These are phyloP conservation scores for Canna indica DNA, from an alignment of 176 grass and related monocot genomes.

Conservation along the genomic window DNA sequence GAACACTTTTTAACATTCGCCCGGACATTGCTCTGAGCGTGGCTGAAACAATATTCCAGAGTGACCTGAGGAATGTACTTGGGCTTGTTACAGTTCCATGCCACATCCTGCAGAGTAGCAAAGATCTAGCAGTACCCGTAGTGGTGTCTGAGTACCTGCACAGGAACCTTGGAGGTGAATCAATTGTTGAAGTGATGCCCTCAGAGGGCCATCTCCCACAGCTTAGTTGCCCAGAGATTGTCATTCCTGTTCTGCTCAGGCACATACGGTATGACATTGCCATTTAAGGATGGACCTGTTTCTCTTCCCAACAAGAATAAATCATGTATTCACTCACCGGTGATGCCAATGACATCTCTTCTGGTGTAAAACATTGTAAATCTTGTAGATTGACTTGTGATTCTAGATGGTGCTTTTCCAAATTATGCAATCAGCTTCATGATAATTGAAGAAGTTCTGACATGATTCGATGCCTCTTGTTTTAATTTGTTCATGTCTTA, in stretches of 20 bases:
- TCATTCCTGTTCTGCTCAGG: slow-evolving; percentile 69
- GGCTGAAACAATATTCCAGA: slow-evolving; percentile 79
- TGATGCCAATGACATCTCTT: background rate
- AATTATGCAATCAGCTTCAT: too few relatives aligned
- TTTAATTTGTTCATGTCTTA: too few relatives aligned
- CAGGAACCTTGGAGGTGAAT: slow-evolving; percentile 50
- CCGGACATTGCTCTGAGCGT: slow-evolving; percentile 81
- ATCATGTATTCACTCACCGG: background rate
- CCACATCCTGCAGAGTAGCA: slow-evolving; percentile 93
- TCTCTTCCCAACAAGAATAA: background rate
- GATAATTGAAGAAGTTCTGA: too few relatives aligned
- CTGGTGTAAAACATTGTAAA: background rate
- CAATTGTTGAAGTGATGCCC: slow-evolving; percentile 92
- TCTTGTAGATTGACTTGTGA: background rate
- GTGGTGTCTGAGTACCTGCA: slow-evolving; percentile 94
- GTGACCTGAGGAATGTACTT: slow-evolving; percentile 66
- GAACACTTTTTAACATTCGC: slow-evolving; percentile 94
- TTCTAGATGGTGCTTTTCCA: too few relatives aligned
- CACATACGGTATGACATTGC: slow-evolving; percentile 76
- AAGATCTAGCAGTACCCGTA: slow-evolving; percentile 87
- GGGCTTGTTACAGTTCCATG: slow-evolving; percentile 47
- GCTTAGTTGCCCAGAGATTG: slow-evolving; percentile 88
- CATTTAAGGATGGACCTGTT: slow-evolving; percentile 22
- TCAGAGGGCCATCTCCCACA: slow-evolving; percentile 95
- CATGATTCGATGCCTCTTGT: too few relatives aligned